phyloP scores from a whole-genome alignment of 2,329 filamentous ascomycete genomes.

The Claviceps fusiformis region DNA sequence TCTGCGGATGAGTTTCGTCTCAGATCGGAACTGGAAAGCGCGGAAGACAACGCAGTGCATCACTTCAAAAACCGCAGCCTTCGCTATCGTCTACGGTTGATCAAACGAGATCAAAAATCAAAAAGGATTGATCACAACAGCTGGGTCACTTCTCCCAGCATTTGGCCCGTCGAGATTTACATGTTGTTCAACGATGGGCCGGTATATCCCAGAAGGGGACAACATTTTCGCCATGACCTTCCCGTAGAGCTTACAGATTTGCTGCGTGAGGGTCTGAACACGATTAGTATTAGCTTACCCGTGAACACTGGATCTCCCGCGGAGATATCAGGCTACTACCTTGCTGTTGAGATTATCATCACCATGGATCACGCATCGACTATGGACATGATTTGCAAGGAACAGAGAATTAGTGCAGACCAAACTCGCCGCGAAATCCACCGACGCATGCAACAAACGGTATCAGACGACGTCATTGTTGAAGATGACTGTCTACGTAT shows the following conservation, averaged over 20 bases:
- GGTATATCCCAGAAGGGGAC: constrained; percentile 48
- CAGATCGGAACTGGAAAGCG: constrained; percentile 18
- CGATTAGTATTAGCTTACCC: constrained; percentile 37
- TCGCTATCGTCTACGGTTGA: constrained; percentile 57
- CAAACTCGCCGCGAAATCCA: constrained; percentile 46
- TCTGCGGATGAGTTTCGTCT: constrained; percentile 18
- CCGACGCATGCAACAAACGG: constrained; percentile 22
- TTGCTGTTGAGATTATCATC: constrained; percentile 59
- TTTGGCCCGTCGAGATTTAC: constrained; percentile 60
- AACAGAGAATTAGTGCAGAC: constrained; percentile 26
- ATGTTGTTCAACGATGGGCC: constrained; percentile 51
- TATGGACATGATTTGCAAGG: constrained; percentile 23
- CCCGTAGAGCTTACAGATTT: constrained; percentile 59
- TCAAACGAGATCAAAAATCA: constrained; percentile 25
- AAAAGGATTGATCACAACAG: constrained; percentile 14
- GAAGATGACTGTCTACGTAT: constrained; percentile 41
- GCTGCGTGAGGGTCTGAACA: constrained; percentile 47
- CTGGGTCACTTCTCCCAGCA: constrained; percentile 52
- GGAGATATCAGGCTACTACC: constrained; percentile 27
- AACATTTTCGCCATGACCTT: constrained; percentile 61
- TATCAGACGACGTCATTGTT: constrained; percentile 47
- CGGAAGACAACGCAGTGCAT: not conserved
- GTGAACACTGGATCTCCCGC: constrained; percentile 14
- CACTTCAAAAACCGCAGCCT: constrained; percentile 22
- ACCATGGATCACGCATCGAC: constrained; percentile 34